A percentile compares a stretch with the other conserved stretches of the same genome.
phyloP scores from a whole-genome alignment of 306 rosid species.

The Glycyrrhiza uralensis region DNA sequence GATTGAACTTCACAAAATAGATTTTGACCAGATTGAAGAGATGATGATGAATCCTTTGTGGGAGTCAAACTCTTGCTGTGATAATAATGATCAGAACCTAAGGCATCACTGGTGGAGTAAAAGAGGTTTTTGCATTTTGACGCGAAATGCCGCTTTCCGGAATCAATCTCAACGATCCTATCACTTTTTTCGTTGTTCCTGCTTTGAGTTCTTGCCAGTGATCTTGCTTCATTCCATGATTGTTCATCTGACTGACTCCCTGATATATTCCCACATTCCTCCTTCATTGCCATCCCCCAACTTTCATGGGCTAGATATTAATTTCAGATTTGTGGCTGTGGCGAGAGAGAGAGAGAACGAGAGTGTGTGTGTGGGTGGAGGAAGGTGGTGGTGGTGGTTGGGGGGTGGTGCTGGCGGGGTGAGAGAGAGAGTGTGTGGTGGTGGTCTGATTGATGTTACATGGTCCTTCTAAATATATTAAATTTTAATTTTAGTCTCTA shows the following conservation, averaged over 20 bases:
- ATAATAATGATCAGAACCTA: conserved; percentile 35
- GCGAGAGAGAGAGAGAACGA: too few relatives aligned
- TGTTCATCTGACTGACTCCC: conserved; percentile 31
- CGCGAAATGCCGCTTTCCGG: conserved; percentile 36
- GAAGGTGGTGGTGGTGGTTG: too few relatives aligned
- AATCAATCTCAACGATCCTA: conserved; percentile 58
- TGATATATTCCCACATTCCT: conserved; percentile 27
- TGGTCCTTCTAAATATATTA: too few relatives aligned
- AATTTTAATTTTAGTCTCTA: too few relatives aligned
- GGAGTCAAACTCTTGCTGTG: conserved; percentile 55
- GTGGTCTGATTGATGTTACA: too few relatives aligned
- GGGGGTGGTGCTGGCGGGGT: too few relatives aligned
- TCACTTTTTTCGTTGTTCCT: conserved; percentile 46
- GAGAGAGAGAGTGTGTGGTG: too few relatives aligned
- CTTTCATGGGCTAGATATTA: too few relatives aligned
- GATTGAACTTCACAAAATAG: conserved; percentile 57
- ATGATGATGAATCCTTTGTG: conserved; percentile 52
- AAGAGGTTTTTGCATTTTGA: conserved; percentile 49
- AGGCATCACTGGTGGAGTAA: conserved; percentile 29
- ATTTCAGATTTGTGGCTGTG: too few relatives aligned
- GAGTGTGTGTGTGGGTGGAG: too few relatives aligned
- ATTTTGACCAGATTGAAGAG: conserved; percentile 52
- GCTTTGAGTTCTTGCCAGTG: conserved; percentile 26
- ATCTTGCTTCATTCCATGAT: conserved; percentile 40
- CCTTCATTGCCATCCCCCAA: conserved; percentile 39